These are phyloP conservation scores for Rhodamnia argentea DNA, from an alignment of 345 rosid species.

Conservation along the genomic window DNA sequence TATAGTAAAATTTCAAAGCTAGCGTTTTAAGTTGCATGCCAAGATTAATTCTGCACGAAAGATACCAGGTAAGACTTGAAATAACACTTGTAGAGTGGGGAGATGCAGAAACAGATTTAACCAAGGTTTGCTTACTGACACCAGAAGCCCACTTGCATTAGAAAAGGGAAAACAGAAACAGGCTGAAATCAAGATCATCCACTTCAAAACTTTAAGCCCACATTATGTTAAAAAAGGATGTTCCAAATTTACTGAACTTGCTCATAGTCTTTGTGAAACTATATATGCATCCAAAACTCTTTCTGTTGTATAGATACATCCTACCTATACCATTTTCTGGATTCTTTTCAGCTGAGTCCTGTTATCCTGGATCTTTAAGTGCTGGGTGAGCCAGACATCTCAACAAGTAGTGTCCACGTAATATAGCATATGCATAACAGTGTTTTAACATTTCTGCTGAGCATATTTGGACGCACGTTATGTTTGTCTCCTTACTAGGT, in stretches of 20 bases:
- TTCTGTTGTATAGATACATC: not conserved
- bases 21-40: not conserved
- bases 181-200: not conserved
- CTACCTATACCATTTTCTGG: not conserved
- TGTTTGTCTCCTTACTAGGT: constrained; percentile 22
- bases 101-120: not conserved
- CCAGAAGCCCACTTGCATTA: not conserved
- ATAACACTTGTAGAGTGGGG: not conserved
- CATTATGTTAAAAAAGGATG: not conserved
- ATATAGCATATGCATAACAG: not conserved
- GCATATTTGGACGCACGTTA: not conserved
- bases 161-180: not conserved
- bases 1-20: not conserved
- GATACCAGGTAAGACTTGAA: not conserved
- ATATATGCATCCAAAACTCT: not conserved
- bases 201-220: not conserved
- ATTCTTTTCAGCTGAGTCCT: not conserved
- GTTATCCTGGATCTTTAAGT: not conserved
- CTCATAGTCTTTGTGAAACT: not conserved
- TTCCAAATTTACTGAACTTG: not conserved
- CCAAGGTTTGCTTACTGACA: not conserved
- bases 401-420: not conserved
- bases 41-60: not conserved
- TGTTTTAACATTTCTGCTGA: not conserved
- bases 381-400: not conserved